These are phyloP conservation scores for Emergomyces africanus DNA, from an alignment of 2,329 filamentous ascomycete genomes.

Conservation along the genomic window DNA sequence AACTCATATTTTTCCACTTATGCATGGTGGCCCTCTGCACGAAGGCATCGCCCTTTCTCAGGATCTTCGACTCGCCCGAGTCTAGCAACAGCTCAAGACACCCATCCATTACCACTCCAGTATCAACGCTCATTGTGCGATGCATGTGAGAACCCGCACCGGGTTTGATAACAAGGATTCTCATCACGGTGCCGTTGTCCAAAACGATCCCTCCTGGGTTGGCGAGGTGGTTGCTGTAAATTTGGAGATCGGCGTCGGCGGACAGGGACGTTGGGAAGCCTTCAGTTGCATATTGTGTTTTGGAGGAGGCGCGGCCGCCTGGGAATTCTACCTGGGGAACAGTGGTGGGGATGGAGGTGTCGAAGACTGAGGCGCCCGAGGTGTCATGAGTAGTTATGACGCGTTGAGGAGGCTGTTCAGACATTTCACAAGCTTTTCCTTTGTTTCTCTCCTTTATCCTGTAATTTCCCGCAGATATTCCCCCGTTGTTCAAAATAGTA, in stretches of 20 bases:
- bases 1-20: slow-evolving; percentile 32
- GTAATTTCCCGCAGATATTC: too few species aligned
- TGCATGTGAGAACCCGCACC: slow-evolving; percentile 24
- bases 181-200: slow-evolving; percentile 20
- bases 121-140: slow-evolving; percentile 26
- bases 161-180: slow-evolving; percentile 24
- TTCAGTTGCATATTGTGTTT: slow-evolving; percentile 19
- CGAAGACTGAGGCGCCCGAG: slow-evolving; percentile 24
- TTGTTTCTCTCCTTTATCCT: neutral
- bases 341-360: slow-evolving; percentile 21
- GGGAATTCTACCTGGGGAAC: slow-evolving; percentile 17
- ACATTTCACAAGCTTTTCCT: neutral
- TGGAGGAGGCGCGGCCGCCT: slow-evolving; percentile 20
- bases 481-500: neutral
- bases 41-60: slow-evolving; percentile 24
- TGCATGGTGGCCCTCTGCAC: slow-evolving; percentile 21
- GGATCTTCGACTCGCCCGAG: slow-evolving; percentile 19
- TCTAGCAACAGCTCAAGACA: slow-evolving; percentile 26
- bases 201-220: slow-evolving; percentile 22
- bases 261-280: slow-evolving; percentile 17
- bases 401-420: slow-evolving; percentile 22
- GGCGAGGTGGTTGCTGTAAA: slow-evolving; percentile 23
- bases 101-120: slow-evolving; percentile 26
- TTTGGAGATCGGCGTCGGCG: slow-evolving; percentile 21
- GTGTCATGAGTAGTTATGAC: slow-evolving; percentile 27